Conservation (phyloP, 2,329 filamentous ascomycete genomes). For the Oidium heveae region DNA sequence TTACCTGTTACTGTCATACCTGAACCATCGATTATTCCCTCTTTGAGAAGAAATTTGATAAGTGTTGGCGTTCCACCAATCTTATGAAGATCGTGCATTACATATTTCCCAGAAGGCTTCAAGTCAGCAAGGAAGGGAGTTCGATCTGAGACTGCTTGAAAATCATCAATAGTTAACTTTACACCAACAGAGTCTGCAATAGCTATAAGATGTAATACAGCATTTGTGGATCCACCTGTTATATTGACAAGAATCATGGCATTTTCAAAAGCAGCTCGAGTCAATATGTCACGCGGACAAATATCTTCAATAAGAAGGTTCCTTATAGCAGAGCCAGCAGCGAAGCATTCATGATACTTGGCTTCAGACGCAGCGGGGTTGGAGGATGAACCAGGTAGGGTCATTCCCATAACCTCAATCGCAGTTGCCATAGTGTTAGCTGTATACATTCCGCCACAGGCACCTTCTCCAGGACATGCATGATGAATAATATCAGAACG, state of each 20-base stretch:
- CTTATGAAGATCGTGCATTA: slow-evolving; percentile 29
- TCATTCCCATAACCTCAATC: slow-evolving; percentile 51
- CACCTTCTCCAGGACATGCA: slow-evolving; percentile 63
- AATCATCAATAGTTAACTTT: slow-evolving; percentile 65
- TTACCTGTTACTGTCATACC: slow-evolving; percentile 34
- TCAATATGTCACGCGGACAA: slow-evolving; percentile 52
- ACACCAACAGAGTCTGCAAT: slow-evolving; percentile 62
- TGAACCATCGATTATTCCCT: slow-evolving; percentile 31
- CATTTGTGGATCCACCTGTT: slow-evolving; percentile 65
- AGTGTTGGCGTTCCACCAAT: slow-evolving; percentile 32
- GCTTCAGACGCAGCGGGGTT: slow-evolving; percentile 48
- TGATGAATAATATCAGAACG: slow-evolving; percentile 87
- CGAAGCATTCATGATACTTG: slow-evolving; percentile 49
- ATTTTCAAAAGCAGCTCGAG: slow-evolving; percentile 58
- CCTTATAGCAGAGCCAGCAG: slow-evolving; percentile 47
- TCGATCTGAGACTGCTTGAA: slow-evolving; percentile 57
- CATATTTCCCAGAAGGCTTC: slow-evolving; percentile 47
- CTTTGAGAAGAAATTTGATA: slow-evolving; percentile 30
- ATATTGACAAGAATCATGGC: slow-evolving; percentile 67
- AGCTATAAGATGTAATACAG: slow-evolving; percentile 62
- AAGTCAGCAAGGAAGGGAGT: slow-evolving; percentile 61
- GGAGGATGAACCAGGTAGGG: slow-evolving; percentile 59
- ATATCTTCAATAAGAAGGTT: slow-evolving; percentile 55
- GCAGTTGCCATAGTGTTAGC: slow-evolving; percentile 56
- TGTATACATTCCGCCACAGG: slow-evolving; percentile 71